These are phyloP conservation scores for Eustoma russellianum DNA, from an alignment of 257 asterid genomes.

Conservation along the genomic window DNA sequence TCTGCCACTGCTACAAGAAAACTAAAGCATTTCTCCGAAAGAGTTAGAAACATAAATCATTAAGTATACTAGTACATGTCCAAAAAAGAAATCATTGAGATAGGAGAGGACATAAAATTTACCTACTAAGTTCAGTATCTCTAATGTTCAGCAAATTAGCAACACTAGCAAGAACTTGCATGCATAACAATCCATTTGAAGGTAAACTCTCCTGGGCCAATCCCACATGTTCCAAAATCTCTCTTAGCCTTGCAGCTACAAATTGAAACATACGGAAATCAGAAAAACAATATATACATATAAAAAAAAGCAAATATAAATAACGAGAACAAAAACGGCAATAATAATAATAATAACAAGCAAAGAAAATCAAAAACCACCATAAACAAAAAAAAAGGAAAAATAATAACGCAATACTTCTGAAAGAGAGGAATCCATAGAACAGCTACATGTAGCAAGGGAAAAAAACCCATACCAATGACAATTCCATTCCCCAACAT, in stretches of 20 bases:
- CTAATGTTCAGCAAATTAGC: constrained; percentile 87
- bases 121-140: constrained; percentile 96
- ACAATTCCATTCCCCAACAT: no score
- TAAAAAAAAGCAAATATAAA: no score
- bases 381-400: background rate
- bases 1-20: constrained; percentile 94
- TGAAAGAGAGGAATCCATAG: no score
- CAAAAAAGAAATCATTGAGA: background rate
- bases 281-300: no score
- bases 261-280: no score
- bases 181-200: constrained; percentile 70
- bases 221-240: constrained; percentile 89
- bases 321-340: no score
- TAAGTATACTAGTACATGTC: background rate
- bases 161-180: constrained; percentile 86
- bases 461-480: no score
- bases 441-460: no score
- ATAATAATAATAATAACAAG: no score
- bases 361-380: background rate
- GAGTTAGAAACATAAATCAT: constrained; percentile 17
- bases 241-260: constrained; percentile 86
- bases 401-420: no score
- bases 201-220: constrained; percentile 93
- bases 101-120: constrained; percentile 11
- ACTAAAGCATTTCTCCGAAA: constrained; percentile 31